Conservation (phyloP, 2,329 filamentous ascomycete species). For the Arthrocladium fulminans region DNA sequence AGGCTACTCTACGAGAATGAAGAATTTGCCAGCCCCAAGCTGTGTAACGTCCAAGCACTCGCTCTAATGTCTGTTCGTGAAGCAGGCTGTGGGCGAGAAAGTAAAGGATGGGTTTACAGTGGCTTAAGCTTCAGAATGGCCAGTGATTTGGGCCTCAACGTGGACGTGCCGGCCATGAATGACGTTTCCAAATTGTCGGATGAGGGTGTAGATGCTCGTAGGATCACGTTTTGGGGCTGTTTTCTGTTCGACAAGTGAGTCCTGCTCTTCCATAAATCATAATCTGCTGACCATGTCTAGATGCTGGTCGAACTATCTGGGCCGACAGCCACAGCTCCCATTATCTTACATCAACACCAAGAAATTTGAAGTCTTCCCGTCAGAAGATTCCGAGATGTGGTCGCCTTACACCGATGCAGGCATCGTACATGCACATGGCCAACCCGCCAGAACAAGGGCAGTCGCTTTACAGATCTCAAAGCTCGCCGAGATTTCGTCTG, state of each 20-base stretch:
- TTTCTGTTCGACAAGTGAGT: conserved; percentile 86
- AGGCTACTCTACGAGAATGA: conserved; percentile 81
- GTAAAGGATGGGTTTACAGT: conserved; percentile 96
- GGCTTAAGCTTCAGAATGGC: conserved; percentile 99
- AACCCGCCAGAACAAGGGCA: conserved; percentile 74
- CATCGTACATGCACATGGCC: conserved; percentile 60
- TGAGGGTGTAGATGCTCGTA: conserved; percentile 76
- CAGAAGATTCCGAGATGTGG: conserved; percentile 80
- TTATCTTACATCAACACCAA: conserved; percentile 71
- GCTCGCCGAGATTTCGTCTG: conserved; percentile 87
- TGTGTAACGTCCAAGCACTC: conserved; percentile 87
- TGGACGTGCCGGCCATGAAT: conserved; percentile 63
- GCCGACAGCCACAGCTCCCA: conserved; percentile 78
- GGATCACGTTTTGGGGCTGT: conserved; percentile 95
- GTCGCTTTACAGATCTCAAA: conserved; percentile 72
- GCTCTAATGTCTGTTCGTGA: conserved; percentile 94
- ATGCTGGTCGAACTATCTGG: conserved; percentile 95
- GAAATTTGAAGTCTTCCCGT: conserved; percentile 82
- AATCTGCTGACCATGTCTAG: conserved; percentile 28
- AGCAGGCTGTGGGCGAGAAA: conserved; percentile 86
- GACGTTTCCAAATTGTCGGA: conserved; percentile 58
- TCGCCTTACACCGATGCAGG: conserved; percentile 80
- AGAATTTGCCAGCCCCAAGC: conserved; percentile 77
- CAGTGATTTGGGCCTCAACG: conserved; percentile 81
- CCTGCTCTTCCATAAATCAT: not conserved